Evolutionary conservation across 306 rosid genomes (phyloP), one percentile per base, ranked within the genome.

Genomic region (Castanea crenata): DNA sequence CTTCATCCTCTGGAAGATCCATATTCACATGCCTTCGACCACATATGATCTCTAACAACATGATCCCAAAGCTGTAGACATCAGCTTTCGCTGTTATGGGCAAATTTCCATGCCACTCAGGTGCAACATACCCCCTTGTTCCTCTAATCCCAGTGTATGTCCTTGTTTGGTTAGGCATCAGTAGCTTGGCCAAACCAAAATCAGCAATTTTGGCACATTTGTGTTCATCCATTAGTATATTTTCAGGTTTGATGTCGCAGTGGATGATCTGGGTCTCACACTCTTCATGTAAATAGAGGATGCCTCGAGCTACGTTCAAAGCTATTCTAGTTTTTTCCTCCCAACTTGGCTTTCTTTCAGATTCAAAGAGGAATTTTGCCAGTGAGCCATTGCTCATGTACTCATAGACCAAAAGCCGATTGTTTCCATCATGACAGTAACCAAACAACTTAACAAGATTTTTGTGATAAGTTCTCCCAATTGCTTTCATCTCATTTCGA

Each of bases 261-360:
- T 86, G 87, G 72, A 86, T 83, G 70, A 86, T 86, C 23, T 78
- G 83, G 4, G 74, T 78, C 29, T 86, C 87, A 65, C 83, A 86
- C 46, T 83, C 85, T 52, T 86, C 89, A 19, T 86, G 89, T 8
- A 86, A 21, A 78, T 86, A 83, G 3, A 72, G 76, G 25, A 86
- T 32, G 25, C 87, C 87, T 63, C 49, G 35, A 61, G 85, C 82
- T 8, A 86, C 38, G 11, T 58, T 41, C 58, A 80, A 54, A 6
- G 55, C 81, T 15, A 77, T 81, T 61, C 73, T 55, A 9, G 20
- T 21, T 78, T 81, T 81, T 27, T 76, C 76, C 29, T 81, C 82
- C 87, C 86, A 86, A 20, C 4, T 51, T 67, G 81, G 87, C 55
- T 61, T 76, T 19, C 6, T 46, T 54, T 38, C 74, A 1, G 78